Evolutionary conservation across 2,329 filamentous ascomycete genomes (phyloP), one percentile per base, ranked within the genome.

Genomic region (Monosporascus sp.): DNA sequence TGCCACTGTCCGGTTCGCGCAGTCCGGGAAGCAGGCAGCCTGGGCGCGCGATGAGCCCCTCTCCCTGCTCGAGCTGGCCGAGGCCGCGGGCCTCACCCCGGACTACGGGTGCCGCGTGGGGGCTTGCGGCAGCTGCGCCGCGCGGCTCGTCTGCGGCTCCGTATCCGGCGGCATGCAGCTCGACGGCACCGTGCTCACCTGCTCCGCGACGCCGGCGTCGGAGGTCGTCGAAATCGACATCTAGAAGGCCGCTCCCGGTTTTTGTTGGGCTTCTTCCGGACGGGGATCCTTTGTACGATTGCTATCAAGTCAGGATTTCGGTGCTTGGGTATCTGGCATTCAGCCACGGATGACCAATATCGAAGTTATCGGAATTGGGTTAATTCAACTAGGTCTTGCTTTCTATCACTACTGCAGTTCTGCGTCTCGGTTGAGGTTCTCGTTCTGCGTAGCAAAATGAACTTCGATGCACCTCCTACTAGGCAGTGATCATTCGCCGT

Each of bases 61-160:
- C 45, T 61, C 59, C 14, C 52, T 65, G 43, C 48, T 64, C 22
- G 61, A 64, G 45, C 53, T 65, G 16, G 60, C 62, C 31, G 61
- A 65, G 55, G 56, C 56, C 5, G 16, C 58, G 47, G 59, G 63
- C n/a, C 50, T 63, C 40, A 53, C 58, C 17, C 61, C 62, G 1
- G 63, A 65, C 44, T 59, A 58, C 44, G 61, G 60, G 7, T 64
- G 62, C 48, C 55, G 62, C 11, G 53, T 57, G 20, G 61, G 61
- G 9, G 54, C 58, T 5, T 63, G 61, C 37, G 60, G 59, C 16
- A 61, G 58, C 51, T 64, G 63, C 48, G 62, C 58, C 9, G 53
- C 57, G 14, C 57, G 51, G 54, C 49, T 65, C 4, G 55, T 46
- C 20, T 57, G 61, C 52, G 61, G 61, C 14, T 50, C 51, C 22